These are phyloP conservation scores for Candida cerambycidarum DNA, from an alignment of 805 yeast species.

Conservation along the genomic window DNA sequence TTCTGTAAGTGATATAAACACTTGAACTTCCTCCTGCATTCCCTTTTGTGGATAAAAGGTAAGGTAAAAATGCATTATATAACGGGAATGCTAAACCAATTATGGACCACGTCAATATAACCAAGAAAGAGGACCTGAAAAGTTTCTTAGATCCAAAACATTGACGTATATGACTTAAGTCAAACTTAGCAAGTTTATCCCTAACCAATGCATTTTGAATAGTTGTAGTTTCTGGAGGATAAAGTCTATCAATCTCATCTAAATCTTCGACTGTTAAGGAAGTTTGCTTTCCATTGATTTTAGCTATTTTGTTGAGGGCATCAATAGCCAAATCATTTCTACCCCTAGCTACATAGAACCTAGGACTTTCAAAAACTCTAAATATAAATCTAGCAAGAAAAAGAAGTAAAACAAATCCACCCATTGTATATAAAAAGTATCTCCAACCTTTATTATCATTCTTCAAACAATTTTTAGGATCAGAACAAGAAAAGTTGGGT, in stretches of 20 bases:
- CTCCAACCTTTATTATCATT: slow-evolving; percentile 62
- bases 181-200: slow-evolving; percentile 27
- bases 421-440: slow-evolving; percentile 50
- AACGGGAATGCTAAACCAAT: slow-evolving; percentile 60
- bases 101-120: slow-evolving; percentile 52
- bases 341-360: slow-evolving; percentile 52
- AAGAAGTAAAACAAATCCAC: slow-evolving; percentile 49
- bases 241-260: slow-evolving; percentile 39
- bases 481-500: slow-evolving; percentile 47
- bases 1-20: slow-evolving; percentile 32
- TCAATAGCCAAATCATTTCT: slow-evolving; percentile 50
- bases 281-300: slow-evolving; percentile 40
- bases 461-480: slow-evolving; percentile 41
- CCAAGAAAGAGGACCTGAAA: slow-evolving; percentile 44
- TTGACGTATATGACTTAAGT: slow-evolving; percentile 39
- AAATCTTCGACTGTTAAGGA: slow-evolving; percentile 49
- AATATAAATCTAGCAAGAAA: slow-evolving; percentile 36
- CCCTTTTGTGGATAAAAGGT: slow-evolving; percentile 47
- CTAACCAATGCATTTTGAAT: slow-evolving; percentile 18
- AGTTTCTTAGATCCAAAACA: slow-evolving; percentile 48
- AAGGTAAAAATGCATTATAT: slow-evolving; percentile 54
- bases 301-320: slow-evolving; percentile 45
- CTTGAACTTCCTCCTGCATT: slow-evolving; percentile 26
- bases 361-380: slow-evolving; percentile 55
- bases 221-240: slow-evolving; percentile 12